A percentile compares a stretch with the other conserved stretches of the same genome.
phyloP scores from a whole-genome alignment of 257 asterid species.

The Penstemon davidsonii region DNA sequence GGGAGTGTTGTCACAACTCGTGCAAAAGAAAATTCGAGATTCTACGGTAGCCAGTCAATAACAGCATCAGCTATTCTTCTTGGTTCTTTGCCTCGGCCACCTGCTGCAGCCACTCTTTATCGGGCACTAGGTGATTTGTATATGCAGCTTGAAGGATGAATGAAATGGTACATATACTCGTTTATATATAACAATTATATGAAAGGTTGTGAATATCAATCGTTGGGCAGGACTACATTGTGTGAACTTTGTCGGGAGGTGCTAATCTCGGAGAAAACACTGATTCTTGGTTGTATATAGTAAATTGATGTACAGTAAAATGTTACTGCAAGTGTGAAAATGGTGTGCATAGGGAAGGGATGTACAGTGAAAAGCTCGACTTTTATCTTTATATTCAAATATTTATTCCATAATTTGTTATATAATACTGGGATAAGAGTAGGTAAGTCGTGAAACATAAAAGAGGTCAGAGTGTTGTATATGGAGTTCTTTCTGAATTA shows the following conservation, averaged over 20 bases:
- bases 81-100: conserved; percentile 85
- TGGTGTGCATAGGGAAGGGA: conserved; percentile 11
- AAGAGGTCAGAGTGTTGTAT: too few relatives aligned
- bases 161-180: background rate
- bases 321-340: background rate
- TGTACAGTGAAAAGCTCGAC: too few relatives aligned
- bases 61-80: conserved; percentile 68
- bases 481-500: too few relatives aligned
- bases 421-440: too few relatives aligned
- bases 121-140: conserved; percentile 71
- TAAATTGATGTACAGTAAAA: conserved; percentile 26
- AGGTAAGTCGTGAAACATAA: too few relatives aligned
- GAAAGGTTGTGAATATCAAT: conserved; percentile 6
- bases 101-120: conserved; percentile 87
- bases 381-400: too few relatives aligned
- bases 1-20: conserved; percentile 89
- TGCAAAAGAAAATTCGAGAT: conserved; percentile 64
- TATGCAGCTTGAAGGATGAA: conserved; percentile 47
- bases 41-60: conserved; percentile 81
- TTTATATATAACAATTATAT: background rate
- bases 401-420: too few relatives aligned
- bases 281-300: conserved; percentile 33
- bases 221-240: conserved; percentile 16
- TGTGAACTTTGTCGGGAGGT: background rate
- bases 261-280: background rate